phyloP scores from a whole-genome alignment of 805 yeast species.

The Nakazawaea molendinolei region DNA sequence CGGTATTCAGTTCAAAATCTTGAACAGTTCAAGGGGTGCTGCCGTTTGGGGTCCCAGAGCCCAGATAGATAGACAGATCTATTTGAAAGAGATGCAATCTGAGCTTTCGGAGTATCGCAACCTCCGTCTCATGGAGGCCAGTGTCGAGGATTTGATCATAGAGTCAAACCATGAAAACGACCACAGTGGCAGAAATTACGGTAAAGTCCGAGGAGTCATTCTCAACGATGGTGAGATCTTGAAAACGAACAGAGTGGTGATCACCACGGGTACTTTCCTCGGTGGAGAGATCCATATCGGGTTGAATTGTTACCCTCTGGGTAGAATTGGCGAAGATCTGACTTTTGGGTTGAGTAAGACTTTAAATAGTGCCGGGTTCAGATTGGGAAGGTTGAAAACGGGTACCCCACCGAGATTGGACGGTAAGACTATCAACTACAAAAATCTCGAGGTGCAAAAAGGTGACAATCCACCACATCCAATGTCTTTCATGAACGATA shows the following conservation, averaged over 20 bases:
- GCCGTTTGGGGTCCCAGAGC: constrained; percentile 99
- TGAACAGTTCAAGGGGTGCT: constrained; percentile 84
- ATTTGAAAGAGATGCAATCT: constrained; percentile 72
- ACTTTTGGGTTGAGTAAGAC: constrained; percentile 86
- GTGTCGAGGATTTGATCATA: constrained; percentile 79
- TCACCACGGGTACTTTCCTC: constrained; percentile 93
- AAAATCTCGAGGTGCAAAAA: constrained; percentile 54
- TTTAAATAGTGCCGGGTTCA: constrained; percentile 67
- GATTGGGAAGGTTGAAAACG: constrained; percentile 84
- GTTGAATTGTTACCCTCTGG: constrained; percentile 71
- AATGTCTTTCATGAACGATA: constrained; percentile 77
- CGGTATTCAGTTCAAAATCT: constrained; percentile 84
- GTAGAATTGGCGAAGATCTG: constrained; percentile 89
- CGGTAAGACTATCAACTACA: constrained; percentile 62
- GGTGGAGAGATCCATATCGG: constrained; percentile 96
- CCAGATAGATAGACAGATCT: constrained; percentile 84
- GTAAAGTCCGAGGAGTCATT: constrained; percentile 62
- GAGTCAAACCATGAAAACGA: constrained; percentile 29
- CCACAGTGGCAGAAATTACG: constrained; percentile 33
- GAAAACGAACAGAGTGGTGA: constrained; percentile 61
- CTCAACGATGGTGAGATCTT: constrained; percentile 60
- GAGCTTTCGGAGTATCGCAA: constrained; percentile 50
- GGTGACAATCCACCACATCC: constrained; percentile 87
- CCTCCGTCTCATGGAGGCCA: constrained; percentile 58
- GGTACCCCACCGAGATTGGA: constrained; percentile 95